phyloP scores from a whole-genome alignment of 495 filamentous ascomycete genomes.

The Neurospora hispaniola region DNA sequence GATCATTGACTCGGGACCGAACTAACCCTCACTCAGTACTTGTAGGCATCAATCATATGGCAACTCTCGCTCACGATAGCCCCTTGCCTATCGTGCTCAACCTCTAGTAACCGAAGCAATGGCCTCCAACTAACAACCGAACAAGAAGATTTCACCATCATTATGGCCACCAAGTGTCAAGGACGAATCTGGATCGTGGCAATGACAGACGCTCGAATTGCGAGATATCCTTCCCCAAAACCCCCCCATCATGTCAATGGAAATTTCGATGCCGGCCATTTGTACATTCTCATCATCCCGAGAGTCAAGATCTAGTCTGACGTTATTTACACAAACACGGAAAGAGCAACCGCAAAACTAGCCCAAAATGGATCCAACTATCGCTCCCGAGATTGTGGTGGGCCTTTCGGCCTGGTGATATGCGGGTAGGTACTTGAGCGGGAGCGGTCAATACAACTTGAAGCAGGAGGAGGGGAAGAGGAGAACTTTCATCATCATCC shows the following conservation, averaged over 20 bases:
- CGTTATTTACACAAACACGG: background rate
- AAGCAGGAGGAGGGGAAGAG: background rate
- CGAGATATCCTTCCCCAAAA: background rate
- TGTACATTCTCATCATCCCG: background rate
- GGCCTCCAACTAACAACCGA: background rate
- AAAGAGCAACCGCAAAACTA: background rate
- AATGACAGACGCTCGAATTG: background rate
- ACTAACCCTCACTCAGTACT: background rate
- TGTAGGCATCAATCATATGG: background rate
- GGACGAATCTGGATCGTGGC: background rate
- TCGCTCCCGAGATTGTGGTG: background rate
- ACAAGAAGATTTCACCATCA: background rate
- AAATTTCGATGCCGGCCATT: background rate
- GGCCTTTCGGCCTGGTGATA: background rate
- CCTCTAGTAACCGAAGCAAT: too few species aligned
- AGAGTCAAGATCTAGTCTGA: background rate
- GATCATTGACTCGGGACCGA: background rate
- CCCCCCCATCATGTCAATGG: background rate
- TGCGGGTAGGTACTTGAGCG: background rate
- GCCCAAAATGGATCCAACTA: background rate
- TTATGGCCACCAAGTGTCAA: background rate
- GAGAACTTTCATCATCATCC: background rate
- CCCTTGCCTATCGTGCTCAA: background rate
- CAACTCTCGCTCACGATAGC: background rate
- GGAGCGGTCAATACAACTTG: background rate